Evolutionary conservation across 129 eudicot species (phyloP), one percentile per base, ranked within the genome.

Genomic region (Centaurea solstitialis): DNA sequence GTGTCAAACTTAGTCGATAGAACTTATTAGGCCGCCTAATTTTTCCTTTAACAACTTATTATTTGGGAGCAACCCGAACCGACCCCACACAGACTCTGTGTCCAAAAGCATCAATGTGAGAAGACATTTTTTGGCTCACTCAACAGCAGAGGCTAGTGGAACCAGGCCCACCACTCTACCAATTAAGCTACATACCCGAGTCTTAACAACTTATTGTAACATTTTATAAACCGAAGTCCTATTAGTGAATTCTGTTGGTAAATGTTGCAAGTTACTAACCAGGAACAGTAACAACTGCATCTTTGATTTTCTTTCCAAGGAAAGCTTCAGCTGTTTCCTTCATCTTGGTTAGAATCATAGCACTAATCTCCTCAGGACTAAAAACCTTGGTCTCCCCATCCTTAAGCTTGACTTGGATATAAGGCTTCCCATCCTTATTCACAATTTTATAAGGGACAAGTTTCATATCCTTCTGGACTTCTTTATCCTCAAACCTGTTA

Each of bases 291-390:
- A 89, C 92, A 30, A 89, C 90, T 26, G 90, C 90, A 76, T 89
- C 90, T 85, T 86, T 89, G 35, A 89, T 86, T 75, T 81, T 89
- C 84, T 89, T 84, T 66, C 92, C 92, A 67, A 89, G 87, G 78
- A 80, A 86, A 23, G 92, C 92, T 84, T 89, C 92, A 21, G 92
- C 92, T 68, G 92, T 88, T 76, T 88, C 92, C 86, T 88, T 88
- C 92, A 88, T 88, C 78, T 89, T 89, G 15, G 84, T 82, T 41
- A 89, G 62, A 68, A 86, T 86, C 90, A 89, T 89, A 15, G 92
- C 92, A 33, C 92, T 89, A 18, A 89, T 84, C 74, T 89, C 92
- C 79, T 89, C 90, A 18, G 92, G 92, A n/a, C 92, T 89, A 70
- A 89, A 89, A 43, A 89, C 90, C 83, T 89, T 89, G 18, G 84